These are phyloP conservation scores for Diplocarpon mali DNA, from an alignment of 2,329 filamentous ascomycete species.

Conservation along the genomic window DNA sequence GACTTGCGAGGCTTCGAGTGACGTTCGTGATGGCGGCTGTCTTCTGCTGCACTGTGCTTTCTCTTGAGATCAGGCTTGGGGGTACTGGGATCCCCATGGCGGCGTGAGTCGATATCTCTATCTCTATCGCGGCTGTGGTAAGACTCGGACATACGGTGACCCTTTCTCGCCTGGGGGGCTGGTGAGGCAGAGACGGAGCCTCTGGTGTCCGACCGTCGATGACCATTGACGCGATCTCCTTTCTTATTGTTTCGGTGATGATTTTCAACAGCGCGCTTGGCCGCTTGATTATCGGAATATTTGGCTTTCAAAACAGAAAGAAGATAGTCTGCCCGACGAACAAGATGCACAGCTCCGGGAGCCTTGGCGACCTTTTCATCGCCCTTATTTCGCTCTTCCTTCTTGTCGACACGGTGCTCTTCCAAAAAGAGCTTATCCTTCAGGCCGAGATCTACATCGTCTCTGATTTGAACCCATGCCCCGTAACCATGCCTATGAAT, in stretches of 20 bases:
- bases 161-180: constrained; percentile 43
- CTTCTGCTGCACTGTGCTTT: constrained; percentile 45
- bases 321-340: constrained; percentile 88
- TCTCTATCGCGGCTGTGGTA: constrained; percentile 38
- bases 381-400: constrained; percentile 74
- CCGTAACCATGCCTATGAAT: constrained; percentile 92
- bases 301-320: constrained; percentile 86
- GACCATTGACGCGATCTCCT: constrained; percentile 39
- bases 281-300: constrained; percentile 64
- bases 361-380: constrained; percentile 69
- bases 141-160: constrained; percentile 26
- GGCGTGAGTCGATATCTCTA: constrained; percentile 27
- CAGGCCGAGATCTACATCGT: constrained; percentile 79
- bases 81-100: constrained; percentile 15
- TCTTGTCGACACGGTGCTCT: constrained; percentile 96
- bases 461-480: constrained; percentile 87
- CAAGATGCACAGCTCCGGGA: constrained; percentile 92
- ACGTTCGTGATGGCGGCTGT: constrained; percentile 38
- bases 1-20: constrained; percentile 41
- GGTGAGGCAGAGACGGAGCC: constrained; percentile 61
- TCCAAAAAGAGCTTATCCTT: constrained; percentile 90
- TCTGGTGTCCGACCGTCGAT: constrained; percentile 46
- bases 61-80: constrained; percentile 41
- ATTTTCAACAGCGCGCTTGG: constrained; percentile 75
- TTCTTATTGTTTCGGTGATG: constrained; percentile 95